Base-by-base conservation (phyloP, 2,329 filamentous ascomycete genomes). In the Clonostachys byssicola region DNA sequence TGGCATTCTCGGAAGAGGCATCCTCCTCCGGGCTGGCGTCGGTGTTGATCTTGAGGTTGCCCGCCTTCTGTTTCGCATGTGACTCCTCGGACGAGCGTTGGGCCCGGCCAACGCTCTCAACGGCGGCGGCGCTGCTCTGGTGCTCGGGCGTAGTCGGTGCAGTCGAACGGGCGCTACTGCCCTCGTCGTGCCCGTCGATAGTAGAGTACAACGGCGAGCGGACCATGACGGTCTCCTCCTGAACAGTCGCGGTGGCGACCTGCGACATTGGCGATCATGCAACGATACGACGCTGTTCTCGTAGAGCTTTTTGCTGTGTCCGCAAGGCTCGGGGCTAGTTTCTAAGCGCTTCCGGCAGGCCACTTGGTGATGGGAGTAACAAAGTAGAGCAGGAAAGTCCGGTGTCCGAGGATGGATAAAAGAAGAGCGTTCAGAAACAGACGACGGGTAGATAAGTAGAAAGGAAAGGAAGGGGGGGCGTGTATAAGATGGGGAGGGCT, bases 41-140 rank as follows among this genome's bases (percentile, higher is more conserved):
- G 30, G 61, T 57, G 39, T 54, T 57, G 48, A 60, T 51, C 40
- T 54, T 57, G 45, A 62, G 53, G 39, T 62, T 61, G 44, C 60
- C 54, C 49, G 60, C 57, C 46, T 55, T 57, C 56, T 60, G 63
- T 51, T 66, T 73, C n/a, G 68, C 67, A 49, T 75, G 23, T 30
- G 23, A 30, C 23, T 71, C 68, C 57, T 74, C 70, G 44, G 73
- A 70, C 23, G 23, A 30, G 23, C 17, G 34, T 23, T 36, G 33
- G 17, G 5, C 14, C 16, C 43, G 34, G 12, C 39, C 12, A 38
- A 18, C 34, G 18, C 33, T 12, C 42, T 44, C 12, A 14, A 12
- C 17, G 20, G 23, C 35, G 23, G 7, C 33, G 35, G 34, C 20
- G 44, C 35, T 30, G 23, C 23, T 30, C 23, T 30, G 36, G 14